Percentiles rank a stretch among this genome's conserved stretches.
These are phyloP conservation scores for Coffea canephora DNA, from an alignment of 257 asterid genomes.

Conservation along the genomic window DNA sequence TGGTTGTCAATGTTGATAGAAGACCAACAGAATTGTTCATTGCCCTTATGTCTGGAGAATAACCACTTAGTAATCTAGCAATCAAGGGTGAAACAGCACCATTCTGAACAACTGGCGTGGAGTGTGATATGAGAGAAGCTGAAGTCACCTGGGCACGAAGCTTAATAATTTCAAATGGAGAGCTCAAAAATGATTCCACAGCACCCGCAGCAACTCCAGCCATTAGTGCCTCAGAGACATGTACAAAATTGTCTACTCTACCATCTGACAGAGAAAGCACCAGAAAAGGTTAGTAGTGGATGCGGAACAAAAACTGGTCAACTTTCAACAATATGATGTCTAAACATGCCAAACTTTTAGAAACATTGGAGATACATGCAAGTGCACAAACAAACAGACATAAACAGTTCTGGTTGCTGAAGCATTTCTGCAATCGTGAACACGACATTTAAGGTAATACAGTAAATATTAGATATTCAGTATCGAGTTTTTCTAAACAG, in stretches of 20 bases:
- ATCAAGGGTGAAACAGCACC: conserved; percentile 45
- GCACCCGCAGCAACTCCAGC: conserved; percentile 87
- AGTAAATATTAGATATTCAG: not conserved
- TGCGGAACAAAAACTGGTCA: not conserved
- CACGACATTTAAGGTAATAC: not conserved
- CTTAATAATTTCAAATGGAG: conserved; percentile 80
- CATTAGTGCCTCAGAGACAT: conserved; percentile 71
- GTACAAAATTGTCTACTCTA: conserved; percentile 39
- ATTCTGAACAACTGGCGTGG: conserved; percentile 43
- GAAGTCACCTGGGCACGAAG: conserved; percentile 90
- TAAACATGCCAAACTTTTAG: not conserved
- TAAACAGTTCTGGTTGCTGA: not conserved
- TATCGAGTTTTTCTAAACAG: not conserved
- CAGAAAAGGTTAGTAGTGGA: not conserved
- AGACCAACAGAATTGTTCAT: conserved; percentile 61
- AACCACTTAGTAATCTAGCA: conserved; percentile 63
- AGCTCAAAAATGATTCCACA: conserved; percentile 37
- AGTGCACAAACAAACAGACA: not conserved
- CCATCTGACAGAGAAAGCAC: conserved; percentile 52
- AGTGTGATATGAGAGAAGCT: conserved; percentile 51
- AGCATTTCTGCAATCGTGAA: not conserved
- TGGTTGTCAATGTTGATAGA: conserved; percentile 62
- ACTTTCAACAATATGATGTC: not conserved
- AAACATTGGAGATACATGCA: no score
- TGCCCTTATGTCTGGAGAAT: conserved; percentile 53